Evolutionary conservation across 805 yeast species (phyloP), one percentile per base, ranked within the genome.

Genomic region (Phaffomyces antillensis): DNA sequence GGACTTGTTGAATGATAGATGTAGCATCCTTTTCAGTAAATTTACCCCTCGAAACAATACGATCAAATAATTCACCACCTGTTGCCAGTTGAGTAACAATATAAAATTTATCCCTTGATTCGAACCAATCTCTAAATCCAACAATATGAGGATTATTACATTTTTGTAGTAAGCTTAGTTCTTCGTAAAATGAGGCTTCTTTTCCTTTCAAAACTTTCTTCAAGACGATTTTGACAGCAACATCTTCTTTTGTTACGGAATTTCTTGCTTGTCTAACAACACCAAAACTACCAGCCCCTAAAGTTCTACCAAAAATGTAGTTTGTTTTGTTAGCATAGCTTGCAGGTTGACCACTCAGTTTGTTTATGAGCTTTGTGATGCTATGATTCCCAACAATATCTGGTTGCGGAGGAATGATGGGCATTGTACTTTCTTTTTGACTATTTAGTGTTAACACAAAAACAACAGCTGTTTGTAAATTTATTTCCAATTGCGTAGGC

Each of bases 231-330:
- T 91, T 91, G 51, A 91, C 77, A 0, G 98, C 98, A 15, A 89
- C 96, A 47, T 84, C 80, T 54, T 87, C 88, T 36, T 66, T 64
- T 2, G 77, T 75, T 10, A 65, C 60, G 31, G 67, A 56, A 42
- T 64, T 59, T 34, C 77, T 68, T 2, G 96, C 98, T 51, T 77
- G 75, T 54, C 96, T 74, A 4, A 91, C 98, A 2, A 91, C 83
- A 35, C 99, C 98, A 64, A 88, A 93, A 1, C 95, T 79, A 6
- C 99, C 98, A 0, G 97, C 97, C 10, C 98, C 98, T 12, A 90
- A 66, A 0, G 96, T 87, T 48, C 77, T 78, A 12, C 90, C 91
- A 61, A 89, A 86, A 9, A 81, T 76, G 58, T 87, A 90, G 48
- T 76, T 71, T 40, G 72, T 63, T 64, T 88, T 87, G 56, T 86